Evolutionary conservation across 2,329 filamentous ascomycete species (phyloP), one percentile per base, ranked within the genome.

Genomic region (Aspergillus jensenii): DNA sequence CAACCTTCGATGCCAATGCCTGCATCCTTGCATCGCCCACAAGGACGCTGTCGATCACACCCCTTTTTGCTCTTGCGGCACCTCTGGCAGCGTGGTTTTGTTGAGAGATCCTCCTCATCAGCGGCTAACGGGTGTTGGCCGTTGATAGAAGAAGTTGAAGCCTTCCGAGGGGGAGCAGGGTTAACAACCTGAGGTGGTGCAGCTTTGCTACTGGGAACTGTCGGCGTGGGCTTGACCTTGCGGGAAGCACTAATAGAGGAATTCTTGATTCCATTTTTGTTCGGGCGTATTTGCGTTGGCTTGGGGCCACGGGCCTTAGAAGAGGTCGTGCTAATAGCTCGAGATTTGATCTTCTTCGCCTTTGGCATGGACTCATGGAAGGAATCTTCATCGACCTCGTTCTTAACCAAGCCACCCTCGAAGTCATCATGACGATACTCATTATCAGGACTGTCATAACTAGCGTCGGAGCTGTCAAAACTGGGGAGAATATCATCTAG

Each of bases 11-110:
- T 87, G 57, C 90, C 90, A 67, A 99, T 91, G 19, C 95, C 95
- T 44, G 95, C 95, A 77, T 99, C 95, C 74, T 92, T 91, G 85
- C 95, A 99, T 62, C 95, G 87, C 56, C 92, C 91, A 71, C 95
- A 99, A 27, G 95, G 95, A 40, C 95, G 88, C 77, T 98, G 95
- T 58, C 95, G 89, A 79, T 99, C 95, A 73, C 95, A 99, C 12
- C 95, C 95, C 79, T 99, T 99, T 83, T 99, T 99, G 79, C 93
- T 98, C 85, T 99, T 99, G 69, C 95, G 90, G 82, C 95, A 99
- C 58, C 95, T 90, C 75, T 99, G 95, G 81, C 95, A 99, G 62
- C 95, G 92, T 56, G 95, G 95, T 78, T 98, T 97, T 65, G 90
- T 93, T 0, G 93, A 97, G 19, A 98, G 80, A 57, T 97, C 93